Percentiles rank a stretch among this genome's conserved stretches.
Evolutionary conservation across 768 basidiomycete genomes (phyloP).

Genomic region (Auricularia sp.): DNA sequence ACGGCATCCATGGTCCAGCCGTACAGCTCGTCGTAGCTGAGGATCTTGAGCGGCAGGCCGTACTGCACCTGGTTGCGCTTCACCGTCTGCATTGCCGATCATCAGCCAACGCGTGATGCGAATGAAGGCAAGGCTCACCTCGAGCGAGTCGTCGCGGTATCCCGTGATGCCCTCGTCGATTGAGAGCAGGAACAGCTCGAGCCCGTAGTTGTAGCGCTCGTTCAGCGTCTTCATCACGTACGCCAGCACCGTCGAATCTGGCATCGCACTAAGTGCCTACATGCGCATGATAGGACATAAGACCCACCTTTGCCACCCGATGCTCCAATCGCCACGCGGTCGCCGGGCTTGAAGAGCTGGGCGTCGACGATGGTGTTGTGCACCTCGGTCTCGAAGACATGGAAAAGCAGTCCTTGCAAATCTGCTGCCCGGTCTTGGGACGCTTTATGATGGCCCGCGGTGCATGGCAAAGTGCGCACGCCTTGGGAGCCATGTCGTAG

Average conservation of each 20-base stretch:
- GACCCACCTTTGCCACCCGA: constrained; percentile 90
- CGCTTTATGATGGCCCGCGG: constrained; percentile 81
- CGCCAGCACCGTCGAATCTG: constrained; percentile 96
- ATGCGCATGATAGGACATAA: too few relatives aligned
- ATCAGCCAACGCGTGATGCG: constrained; percentile 1
- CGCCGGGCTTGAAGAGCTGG: constrained; percentile 75
- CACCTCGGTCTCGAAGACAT: constrained; percentile 95
- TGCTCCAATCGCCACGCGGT: constrained; percentile 93
- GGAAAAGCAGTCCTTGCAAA: constrained; percentile 95
- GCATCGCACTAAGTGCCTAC: background rate
- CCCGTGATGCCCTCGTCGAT: constrained; percentile 99
- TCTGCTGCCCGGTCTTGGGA: constrained; percentile 95
- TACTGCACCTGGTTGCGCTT: constrained; percentile 96
- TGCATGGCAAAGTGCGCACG: constrained; percentile 66
- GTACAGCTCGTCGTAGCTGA: constrained; percentile 92
- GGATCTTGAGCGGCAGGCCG: constrained; percentile 87
- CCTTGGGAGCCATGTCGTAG: constrained; percentile 60
- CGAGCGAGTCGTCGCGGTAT: constrained; percentile 93
- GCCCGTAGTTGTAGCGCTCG: constrained; percentile 84
- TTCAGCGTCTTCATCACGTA: constrained; percentile 95
- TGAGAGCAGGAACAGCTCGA: constrained; percentile 84
- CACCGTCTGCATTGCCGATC: constrained; percentile 59
- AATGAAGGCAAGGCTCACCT: constrained; percentile 37
- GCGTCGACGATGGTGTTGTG: constrained; percentile 89
- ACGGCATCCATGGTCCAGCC: constrained; percentile 99